Evolutionary conservation across 2,329 filamentous ascomycete genomes (phyloP), one percentile per base, ranked within the genome.

Genomic region (Aspergillus pseudoviridinutans): DNA sequence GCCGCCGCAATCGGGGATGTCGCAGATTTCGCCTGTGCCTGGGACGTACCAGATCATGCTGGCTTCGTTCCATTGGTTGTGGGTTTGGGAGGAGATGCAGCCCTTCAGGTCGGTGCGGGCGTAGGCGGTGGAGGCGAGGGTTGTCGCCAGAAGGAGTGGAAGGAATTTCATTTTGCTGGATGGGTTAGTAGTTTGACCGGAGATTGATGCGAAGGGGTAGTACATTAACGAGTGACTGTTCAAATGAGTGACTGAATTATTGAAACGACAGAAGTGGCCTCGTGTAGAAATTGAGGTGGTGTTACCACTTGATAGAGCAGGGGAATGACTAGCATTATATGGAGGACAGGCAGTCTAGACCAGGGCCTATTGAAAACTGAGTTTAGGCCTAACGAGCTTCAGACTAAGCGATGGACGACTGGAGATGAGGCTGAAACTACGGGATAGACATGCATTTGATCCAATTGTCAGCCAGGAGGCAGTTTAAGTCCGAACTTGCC

Each of bases 1-100:
- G 62, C 87, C 87, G 57, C 87, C 86, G 72, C 87, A 89, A 80
- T 89, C 86, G 63, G 86, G 79, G 60, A 84, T 68, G 10, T 78
- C 77, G 79, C 87, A 89, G 68, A 88, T 77, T 76, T 88, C 85
- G 68, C 85, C 84, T 20, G 81, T 84, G 63, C 74, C 84, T 1
- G 85, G 85, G 54, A 87, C 81, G 71, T 84, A 88, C 78, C 79
- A 88, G 61, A 71, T 63, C 60, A 67, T 61, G 51, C 62, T 68
- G 61, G 65, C 65, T 51, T 68, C 58, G 49, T 67, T 51, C 61
- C 64, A 67, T 49, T 68, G 59, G 55, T 68, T 62, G 46, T 58
- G 61, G 35, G 67, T 68, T 41, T 54, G 46, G 14, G 68, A 68
- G 25, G 65, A 66, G 50, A 63, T 58, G 52, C 68, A 70, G 57